Conservation (phyloP, 78 protist genomes). For the Protostelium mycophagum region DNA sequence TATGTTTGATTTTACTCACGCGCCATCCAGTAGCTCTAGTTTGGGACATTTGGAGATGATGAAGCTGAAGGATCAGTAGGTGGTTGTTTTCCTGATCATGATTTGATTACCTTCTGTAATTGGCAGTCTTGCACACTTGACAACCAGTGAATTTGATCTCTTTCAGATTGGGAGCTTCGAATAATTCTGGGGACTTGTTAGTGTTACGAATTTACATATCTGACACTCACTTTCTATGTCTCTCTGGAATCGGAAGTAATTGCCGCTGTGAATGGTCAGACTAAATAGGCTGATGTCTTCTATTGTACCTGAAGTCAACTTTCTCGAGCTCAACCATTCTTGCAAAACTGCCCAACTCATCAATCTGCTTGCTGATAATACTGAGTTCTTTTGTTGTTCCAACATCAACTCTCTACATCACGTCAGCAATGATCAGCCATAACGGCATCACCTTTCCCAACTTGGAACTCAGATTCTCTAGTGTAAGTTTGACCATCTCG, state of each 20-base stretch:
- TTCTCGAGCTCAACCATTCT: neutral
- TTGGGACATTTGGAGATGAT: neutral
- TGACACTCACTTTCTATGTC: neutral
- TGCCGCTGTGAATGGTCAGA: neutral
- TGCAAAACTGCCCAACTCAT: neutral
- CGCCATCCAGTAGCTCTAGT: neutral
- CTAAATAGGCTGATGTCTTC: neutral
- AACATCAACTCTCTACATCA: neutral
- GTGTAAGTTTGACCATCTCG: neutral
- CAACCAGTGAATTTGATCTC: neutral
- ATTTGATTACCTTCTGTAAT: neutral
- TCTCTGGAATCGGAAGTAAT: neutral
- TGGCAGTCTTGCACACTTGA: neutral
- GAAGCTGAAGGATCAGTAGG: neutral
- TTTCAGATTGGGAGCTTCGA: neutral
- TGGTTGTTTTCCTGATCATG: neutral
- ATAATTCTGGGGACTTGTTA: neutral
- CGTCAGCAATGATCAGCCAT: neutral
- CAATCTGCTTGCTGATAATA: neutral
- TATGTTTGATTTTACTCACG: neutral
- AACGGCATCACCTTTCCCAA: neutral
- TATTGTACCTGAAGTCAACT: neutral
- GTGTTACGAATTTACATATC: neutral
- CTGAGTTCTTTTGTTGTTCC: neutral
- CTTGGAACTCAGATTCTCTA: neutral